Evolutionary conservation across 306 rosid species (phyloP).

Genomic region (Elaeagnus macrophylla): DNA sequence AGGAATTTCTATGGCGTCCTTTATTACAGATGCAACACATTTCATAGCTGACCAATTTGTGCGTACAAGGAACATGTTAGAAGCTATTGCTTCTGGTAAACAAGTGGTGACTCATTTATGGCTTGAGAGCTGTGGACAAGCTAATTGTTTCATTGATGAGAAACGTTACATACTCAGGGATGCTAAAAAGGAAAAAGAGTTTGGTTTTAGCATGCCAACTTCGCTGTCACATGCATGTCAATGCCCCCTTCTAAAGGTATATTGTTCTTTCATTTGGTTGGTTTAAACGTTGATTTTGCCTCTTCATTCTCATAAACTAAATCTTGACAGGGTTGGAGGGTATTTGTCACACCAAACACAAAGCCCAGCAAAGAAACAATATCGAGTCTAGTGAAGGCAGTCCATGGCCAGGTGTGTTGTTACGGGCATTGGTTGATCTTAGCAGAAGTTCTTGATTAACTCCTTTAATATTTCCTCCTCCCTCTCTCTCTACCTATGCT

Average conservation of each 20-base stretch:
- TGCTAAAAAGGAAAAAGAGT: slow-evolving; percentile 77
- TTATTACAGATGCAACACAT: slow-evolving; percentile 78
- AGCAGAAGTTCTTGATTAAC: too few species aligned
- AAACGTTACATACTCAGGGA: slow-evolving; percentile 67
- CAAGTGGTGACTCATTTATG: slow-evolving; percentile 90
- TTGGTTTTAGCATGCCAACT: slow-evolving; percentile 75
- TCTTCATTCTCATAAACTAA: slow-evolving; percentile 4
- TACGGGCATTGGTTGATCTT: too few species aligned
- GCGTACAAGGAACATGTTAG: slow-evolving; percentile 87
- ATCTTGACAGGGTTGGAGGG: slow-evolving; percentile 62
- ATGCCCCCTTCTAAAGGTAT: slow-evolving; percentile 68
- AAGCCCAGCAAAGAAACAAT: slow-evolving; percentile 74
- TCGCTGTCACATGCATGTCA: slow-evolving; percentile 62
- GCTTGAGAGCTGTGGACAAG: slow-evolving; percentile 94
- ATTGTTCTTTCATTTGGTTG: slow-evolving; percentile 1
- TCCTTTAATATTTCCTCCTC: too few species aligned
- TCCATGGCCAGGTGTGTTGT: slow-evolving; percentile 64
- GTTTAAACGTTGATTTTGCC: slow-evolving; percentile 20
- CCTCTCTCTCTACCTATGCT: too few species aligned
- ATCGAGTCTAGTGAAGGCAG: slow-evolving; percentile 60
- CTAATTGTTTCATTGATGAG: slow-evolving; percentile 82
- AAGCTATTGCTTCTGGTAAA: slow-evolving; percentile 85
- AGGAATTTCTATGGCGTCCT: slow-evolving; percentile 55
- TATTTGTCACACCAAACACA: slow-evolving; percentile 68
- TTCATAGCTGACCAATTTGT: slow-evolving; percentile 82